Conservation (phyloP, 1,139 yeast species). For the Pichia sp. region DNA sequence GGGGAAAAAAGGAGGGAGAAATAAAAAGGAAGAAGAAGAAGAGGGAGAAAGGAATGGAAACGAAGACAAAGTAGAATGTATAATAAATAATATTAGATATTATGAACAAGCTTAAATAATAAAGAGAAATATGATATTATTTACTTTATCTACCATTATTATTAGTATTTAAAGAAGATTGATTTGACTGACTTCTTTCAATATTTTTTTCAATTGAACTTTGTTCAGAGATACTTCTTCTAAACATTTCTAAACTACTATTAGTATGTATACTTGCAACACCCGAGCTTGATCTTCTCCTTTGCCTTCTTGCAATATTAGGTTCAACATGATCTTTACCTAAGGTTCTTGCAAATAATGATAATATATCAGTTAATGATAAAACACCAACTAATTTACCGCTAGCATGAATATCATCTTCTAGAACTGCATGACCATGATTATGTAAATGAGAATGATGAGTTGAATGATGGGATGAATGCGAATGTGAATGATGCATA, state of each 20-base stretch:
- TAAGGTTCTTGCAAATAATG: conserved; percentile 67
- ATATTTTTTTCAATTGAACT: not conserved
- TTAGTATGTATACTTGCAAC: conserved; percentile 28
- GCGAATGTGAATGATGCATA: conserved; percentile 2
- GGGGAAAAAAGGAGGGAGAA: too few species aligned
- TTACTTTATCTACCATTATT: too few species aligned
- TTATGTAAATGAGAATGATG: conserved; percentile 11
- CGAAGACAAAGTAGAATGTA: too few species aligned
- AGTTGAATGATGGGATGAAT: conserved; percentile 4
- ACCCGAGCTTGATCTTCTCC: conserved; percentile 58
- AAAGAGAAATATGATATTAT: too few species aligned
- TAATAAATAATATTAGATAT: too few species aligned
- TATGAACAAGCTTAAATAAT: too few species aligned
- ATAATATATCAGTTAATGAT: conserved; percentile 82
- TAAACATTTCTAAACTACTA: conserved; percentile 30
- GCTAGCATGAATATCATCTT: conserved; percentile 34
- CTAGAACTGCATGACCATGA: conserved; percentile 8
- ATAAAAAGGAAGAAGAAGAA: too few species aligned
- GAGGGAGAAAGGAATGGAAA: too few species aligned
- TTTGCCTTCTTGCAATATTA: conserved; percentile 74
- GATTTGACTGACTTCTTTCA: too few species aligned
- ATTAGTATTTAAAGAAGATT: not conserved
- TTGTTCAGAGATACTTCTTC: conserved; percentile 27
- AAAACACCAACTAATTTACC: conserved; percentile 87
- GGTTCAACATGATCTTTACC: conserved; percentile 69